phyloP scores from a whole-genome alignment of 257 asterid genomes.

The Nicotiana otophora region DNA sequence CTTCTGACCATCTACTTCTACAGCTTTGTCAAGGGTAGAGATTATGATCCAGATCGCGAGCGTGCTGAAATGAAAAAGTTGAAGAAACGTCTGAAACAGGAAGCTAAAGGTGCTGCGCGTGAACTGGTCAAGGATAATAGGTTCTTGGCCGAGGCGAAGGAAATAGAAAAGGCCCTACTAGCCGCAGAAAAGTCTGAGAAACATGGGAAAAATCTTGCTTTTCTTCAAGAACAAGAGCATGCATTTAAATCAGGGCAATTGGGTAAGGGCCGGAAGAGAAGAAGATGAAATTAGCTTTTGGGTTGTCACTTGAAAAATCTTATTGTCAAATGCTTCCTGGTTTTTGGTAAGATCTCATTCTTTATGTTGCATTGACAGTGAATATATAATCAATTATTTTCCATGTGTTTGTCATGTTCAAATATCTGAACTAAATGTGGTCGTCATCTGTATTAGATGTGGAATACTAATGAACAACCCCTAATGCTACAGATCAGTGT shows the following conservation, averaged over 20 bases:
- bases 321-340: not conserved
- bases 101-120: conserved; percentile 69
- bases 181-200: conserved; percentile 68
- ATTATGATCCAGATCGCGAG: conserved; percentile 94
- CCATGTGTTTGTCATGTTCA: not conserved
- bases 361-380: not conserved
- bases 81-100: conserved; percentile 51
- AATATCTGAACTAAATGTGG: not conserved
- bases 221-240: conserved; percentile 96
- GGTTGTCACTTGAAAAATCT: not conserved
- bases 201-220: conserved; percentile 59
- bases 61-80: conserved; percentile 69
- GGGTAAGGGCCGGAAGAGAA: conserved; percentile 71
- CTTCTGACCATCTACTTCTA: conserved; percentile 13
- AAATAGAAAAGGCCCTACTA: conserved; percentile 39
- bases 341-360: not conserved
- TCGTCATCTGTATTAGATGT: not conserved
- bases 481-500: not conserved
- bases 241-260: conserved; percentile 89
- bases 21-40: conserved; percentile 96
- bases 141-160: conserved; percentile 69
- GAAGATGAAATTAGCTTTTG: conserved; percentile 39
- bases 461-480: not conserved
- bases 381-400: not conserved
- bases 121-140: conserved; percentile 80